phyloP scores from a whole-genome alignment of 2,329 filamentous ascomycete genomes.

The Trichoderma sp. region DNA sequence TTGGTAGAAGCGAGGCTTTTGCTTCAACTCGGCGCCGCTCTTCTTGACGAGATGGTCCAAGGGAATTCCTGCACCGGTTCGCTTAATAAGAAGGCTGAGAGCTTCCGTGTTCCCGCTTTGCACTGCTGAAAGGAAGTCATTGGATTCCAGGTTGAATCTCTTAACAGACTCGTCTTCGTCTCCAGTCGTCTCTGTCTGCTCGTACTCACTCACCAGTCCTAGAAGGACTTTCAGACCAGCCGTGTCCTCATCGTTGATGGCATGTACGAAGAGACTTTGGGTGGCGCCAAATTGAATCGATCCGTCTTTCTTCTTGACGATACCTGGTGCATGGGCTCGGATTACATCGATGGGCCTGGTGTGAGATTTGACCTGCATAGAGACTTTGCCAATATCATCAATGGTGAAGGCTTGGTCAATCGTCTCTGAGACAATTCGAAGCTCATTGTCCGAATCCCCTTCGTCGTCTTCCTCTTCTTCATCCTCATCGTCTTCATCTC shows the following conservation, averaged over 20 bases:
- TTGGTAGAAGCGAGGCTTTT: constrained; percentile 71
- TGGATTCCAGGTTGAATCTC: constrained; percentile 41
- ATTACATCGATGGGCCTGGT: constrained; percentile 56
- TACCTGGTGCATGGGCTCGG: constrained; percentile 36
- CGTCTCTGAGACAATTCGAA: constrained; percentile 51
- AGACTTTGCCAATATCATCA: constrained; percentile 70
- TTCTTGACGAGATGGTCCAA: constrained; percentile 64
- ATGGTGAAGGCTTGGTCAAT: constrained; percentile 70
- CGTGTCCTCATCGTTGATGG: constrained; percentile 53
- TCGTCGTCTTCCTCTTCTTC: constrained; percentile 36
- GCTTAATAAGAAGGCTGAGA: constrained; percentile 63
- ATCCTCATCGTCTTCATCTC: constrained; percentile 38
- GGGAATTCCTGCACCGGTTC: constrained; percentile 66
- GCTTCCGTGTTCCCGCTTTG: constrained; percentile 52
- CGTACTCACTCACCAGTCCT: constrained; percentile 50
- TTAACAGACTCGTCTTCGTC: constrained; percentile 33
- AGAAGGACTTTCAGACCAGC: constrained; percentile 56
- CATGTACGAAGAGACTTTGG: constrained; percentile 41
- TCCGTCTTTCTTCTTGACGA: constrained; percentile 33
- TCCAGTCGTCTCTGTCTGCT: constrained; percentile 35
- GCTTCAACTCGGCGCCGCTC: constrained; percentile 60
- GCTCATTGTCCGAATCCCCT: constrained; percentile 39
- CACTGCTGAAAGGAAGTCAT: constrained; percentile 46
- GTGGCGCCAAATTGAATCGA: not conserved
- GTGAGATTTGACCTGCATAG: constrained; percentile 65